Conservation (phyloP, 1,284 basidiomycete species). For the Vanrija sp. region DNA sequence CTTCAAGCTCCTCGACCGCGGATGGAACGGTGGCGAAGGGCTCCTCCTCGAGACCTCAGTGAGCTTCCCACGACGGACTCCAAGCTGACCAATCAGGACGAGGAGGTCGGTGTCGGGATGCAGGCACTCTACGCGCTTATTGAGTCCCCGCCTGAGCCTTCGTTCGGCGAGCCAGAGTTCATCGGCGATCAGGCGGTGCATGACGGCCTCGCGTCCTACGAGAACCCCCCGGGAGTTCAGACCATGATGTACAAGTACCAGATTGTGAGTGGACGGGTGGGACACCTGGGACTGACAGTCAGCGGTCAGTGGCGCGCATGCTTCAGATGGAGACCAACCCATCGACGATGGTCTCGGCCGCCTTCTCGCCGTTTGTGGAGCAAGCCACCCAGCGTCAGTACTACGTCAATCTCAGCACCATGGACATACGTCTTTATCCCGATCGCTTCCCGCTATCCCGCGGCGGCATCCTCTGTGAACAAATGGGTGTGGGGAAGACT, state of each 20-base stretch:
- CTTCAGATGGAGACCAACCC: conserved; percentile 41
- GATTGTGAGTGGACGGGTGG: conserved; percentile 24
- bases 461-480: conserved; percentile 48
- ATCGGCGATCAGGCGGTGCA: conserved; percentile 26
- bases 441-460: conserved; percentile 34
- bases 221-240: conserved; percentile 30
- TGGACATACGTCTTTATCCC: conserved; percentile 33
- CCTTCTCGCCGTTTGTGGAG: conserved; percentile 13
- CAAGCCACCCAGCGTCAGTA: conserved; percentile 20
- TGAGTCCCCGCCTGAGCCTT: conserved; percentile 26
- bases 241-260: conserved; percentile 40
- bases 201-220: conserved; percentile 17
- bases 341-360: conserved; percentile 17
- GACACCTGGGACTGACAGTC: conserved; percentile 6
- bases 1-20: conserved; percentile 1
- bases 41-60: conserved; percentile 1
- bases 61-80: background rate
- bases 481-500: conserved; percentile 52
- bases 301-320: conserved; percentile 39
- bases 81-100: conserved; percentile 3
- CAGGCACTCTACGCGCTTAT: conserved; percentile 31
- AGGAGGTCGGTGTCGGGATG: conserved; percentile 17
- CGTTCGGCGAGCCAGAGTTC: conserved; percentile 9
- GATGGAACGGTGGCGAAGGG: background rate
- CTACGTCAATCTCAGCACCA: conserved; percentile 31